Evolutionary conservation across 2,329 filamentous ascomycete genomes (phyloP).

Genomic region (Pseudogymnoascus sp.): DNA sequence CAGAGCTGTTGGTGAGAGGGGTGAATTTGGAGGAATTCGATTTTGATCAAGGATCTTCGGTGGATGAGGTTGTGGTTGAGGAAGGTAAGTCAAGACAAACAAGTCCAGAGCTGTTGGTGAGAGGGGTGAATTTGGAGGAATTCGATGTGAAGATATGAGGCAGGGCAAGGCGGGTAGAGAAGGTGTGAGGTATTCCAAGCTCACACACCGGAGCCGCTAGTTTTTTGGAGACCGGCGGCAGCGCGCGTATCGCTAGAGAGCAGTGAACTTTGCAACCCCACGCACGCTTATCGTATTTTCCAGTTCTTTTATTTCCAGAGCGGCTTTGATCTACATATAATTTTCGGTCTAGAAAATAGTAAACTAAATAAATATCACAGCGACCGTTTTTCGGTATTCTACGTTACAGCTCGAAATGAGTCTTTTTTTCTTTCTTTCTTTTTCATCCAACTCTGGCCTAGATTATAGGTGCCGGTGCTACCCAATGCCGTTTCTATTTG

Average conservation of each 20-base stretch:
- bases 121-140: neutral
- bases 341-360: neutral
- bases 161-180: neutral
- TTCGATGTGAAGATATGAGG: neutral
- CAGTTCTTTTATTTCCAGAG: conserved; percentile 1
- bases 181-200: conserved; percentile 9
- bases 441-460: neutral
- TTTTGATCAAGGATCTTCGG: conserved; percentile 17
- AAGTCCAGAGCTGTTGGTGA: neutral
- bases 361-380: neutral
- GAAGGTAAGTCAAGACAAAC: neutral
- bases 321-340: neutral
- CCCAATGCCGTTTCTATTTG: neutral
- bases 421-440: neutral
- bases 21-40: too few species aligned
- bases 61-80: neutral
- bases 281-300: conserved; percentile 1
- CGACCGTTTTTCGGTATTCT: neutral
- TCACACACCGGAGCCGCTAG: conserved; percentile 3
- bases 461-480: neutral
- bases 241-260: conserved; percentile 8
- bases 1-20: neutral
- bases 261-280: conserved; percentile 2
- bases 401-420: neutral
- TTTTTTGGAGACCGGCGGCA: conserved; percentile 8